Evolutionary conservation across 169 alveolate species (phyloP).

Genomic region (Cryptosporidium sp.): DNA sequence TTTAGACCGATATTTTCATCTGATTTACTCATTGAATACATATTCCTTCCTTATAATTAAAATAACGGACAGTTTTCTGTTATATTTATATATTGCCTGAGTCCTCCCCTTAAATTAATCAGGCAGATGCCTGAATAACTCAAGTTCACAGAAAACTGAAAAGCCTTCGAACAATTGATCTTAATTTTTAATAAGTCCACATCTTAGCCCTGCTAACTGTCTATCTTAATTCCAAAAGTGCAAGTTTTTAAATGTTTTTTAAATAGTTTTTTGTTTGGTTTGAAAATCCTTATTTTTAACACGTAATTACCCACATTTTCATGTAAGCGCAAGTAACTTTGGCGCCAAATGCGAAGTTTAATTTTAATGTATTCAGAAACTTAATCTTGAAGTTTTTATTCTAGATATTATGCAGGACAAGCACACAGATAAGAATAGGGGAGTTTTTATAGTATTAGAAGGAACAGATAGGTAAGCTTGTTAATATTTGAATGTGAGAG

Average conservation of each 20-base stretch:
- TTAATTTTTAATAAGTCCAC: background rate
- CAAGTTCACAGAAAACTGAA: background rate
- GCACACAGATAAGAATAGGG: conserved; percentile 77
- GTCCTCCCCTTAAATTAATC: background rate
- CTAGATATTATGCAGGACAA: background rate
- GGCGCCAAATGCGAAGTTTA: conserved; percentile 28
- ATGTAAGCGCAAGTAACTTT: conserved; percentile 45
- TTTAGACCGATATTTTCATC: conserved; percentile 22
- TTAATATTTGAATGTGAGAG: background rate
- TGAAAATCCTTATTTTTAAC: background rate
- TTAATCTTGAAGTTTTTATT: background rate
- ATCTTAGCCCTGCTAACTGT: background rate
- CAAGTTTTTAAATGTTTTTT: background rate
- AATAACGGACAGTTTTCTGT: background rate
- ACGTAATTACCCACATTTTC: conserved; percentile 70
- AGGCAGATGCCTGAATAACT: background rate
- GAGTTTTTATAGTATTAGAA: conserved; percentile 93
- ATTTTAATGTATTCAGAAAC: background rate
- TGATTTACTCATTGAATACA: background rate
- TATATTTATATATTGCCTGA: background rate
- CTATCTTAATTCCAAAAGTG: background rate
- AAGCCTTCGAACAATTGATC: background rate
- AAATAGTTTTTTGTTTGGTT: background rate
- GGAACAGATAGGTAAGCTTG: conserved; percentile 91
- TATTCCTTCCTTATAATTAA: background rate